phyloP scores from a whole-genome alignment of 116 monocot genomes.

The Cymodocea nodosa region DNA sequence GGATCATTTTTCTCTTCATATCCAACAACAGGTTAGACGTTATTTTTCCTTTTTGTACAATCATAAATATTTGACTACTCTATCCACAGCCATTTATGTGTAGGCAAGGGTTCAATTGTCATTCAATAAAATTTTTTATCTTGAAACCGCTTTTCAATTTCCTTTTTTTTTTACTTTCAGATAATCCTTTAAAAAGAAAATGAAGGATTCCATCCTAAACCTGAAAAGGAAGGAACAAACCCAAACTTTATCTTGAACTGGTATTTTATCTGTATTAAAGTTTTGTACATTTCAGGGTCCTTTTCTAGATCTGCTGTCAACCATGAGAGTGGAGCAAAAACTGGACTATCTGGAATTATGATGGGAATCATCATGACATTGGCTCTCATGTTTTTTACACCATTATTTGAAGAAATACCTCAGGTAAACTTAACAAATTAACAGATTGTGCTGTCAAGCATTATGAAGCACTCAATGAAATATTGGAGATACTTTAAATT shows the following conservation, averaged over 20 bases:
- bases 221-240: too few relatives aligned
- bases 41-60: neutral
- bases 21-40: slow-evolving; percentile 64
- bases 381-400: slow-evolving; percentile 88
- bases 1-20: slow-evolving; percentile 92
- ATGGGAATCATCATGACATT: slow-evolving; percentile 84
- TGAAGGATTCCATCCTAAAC: too few relatives aligned
- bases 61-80: too few relatives aligned
- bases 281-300: slow-evolving; percentile 44
- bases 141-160: neutral
- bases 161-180: too few relatives aligned
- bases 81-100: too few relatives aligned
- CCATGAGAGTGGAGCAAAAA: slow-evolving; percentile 92
- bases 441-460: too few relatives aligned
- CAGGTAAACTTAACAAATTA: slow-evolving; percentile 34
- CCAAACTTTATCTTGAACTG: neutral
- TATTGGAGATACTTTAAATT: too few relatives aligned
- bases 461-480: too few relatives aligned
- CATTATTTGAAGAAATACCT: slow-evolving; percentile 85
- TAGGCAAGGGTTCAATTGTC: too few relatives aligned
- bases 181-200: too few relatives aligned
- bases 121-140: neutral
- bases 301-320: slow-evolving; percentile 99
- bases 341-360: slow-evolving; percentile 80
- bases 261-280: slow-evolving; percentile 1